phyloP scores from a whole-genome alignment of 495 filamentous ascomycete genomes.

The Hyaloscypha finlandica region DNA sequence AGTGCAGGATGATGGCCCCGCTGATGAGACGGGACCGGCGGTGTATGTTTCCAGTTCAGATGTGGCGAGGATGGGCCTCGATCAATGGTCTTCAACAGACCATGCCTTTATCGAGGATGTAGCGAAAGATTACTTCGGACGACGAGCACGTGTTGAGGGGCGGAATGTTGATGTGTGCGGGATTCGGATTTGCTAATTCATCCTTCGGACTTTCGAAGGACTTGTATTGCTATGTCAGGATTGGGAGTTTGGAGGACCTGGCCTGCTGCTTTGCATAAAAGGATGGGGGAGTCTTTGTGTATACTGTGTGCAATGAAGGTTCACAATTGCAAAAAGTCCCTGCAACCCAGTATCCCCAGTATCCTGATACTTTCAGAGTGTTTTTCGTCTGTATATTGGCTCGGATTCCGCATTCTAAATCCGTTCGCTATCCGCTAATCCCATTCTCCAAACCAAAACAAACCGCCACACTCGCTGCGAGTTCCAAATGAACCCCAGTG shows the following conservation, averaged over 20 bases:
- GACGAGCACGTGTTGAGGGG: constrained; percentile 67
- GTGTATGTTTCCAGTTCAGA: constrained; percentile 68
- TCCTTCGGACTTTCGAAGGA: background rate
- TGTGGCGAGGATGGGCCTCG: constrained; percentile 78
- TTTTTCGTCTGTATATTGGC: background rate
- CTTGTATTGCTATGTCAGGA: background rate
- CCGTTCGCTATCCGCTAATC: background rate
- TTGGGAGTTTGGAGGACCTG: background rate
- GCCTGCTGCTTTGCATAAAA: background rate
- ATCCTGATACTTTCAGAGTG: background rate
- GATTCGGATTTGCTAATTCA: constrained; percentile 66
- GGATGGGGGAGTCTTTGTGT: background rate
- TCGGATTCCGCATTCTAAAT: background rate
- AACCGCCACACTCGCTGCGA: background rate
- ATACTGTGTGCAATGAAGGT: background rate
- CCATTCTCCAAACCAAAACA: background rate
- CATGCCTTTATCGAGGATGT: constrained; percentile 71
- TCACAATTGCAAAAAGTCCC: background rate
- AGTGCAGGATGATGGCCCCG: constrained; percentile 33
- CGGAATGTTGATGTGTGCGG: constrained; percentile 81
- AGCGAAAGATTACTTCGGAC: constrained; percentile 68
- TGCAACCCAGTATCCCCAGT: background rate
- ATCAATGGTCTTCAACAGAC: constrained; percentile 82
- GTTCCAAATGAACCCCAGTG: background rate
- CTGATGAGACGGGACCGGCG: constrained; percentile 39